Evolutionary conservation across 768 basidiomycete genomes (phyloP), one percentile per base, ranked within the genome.

Genomic region (Exidia glandulosa): DNA sequence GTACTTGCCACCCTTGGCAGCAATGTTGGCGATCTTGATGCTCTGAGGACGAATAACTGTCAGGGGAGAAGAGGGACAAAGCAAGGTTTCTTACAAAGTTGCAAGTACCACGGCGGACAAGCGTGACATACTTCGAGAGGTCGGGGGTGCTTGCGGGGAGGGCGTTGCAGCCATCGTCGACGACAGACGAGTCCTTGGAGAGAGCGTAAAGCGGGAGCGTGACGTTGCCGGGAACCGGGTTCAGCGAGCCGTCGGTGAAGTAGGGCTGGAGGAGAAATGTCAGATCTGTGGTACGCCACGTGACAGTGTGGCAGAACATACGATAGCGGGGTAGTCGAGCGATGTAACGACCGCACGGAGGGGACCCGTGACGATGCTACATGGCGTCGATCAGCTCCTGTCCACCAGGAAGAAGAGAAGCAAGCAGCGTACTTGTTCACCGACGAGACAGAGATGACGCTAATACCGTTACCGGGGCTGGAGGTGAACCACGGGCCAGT

Each of bases 101-200:
- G 61, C 74, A 74, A 1, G 58, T 63, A 1, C 74, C 74, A 32
- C 70, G 64, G 29, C 68, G 66, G 34, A 74, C 66, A 30, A 76
- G 59, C 27, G 68, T 61, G 19, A 75, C 63, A 30, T 69, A 66
- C 34, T 63, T 67, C 5, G 61, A 55, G 7, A 74, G 65, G 61
- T 73, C 66, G 23, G 65, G 61, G 2, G 66, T 62, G 23, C 56
- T 60, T 32, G 61, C 65, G 9, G 72, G 66, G 10, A 70, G 62
- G 6, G 66, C 54, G 16, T 33, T 33, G 64, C 74, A 76, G 1
- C 67, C 73, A 47, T 69, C 67, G 58, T 64, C 59, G 36, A 61
- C 29, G 57, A 63, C 41, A 61, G 47, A 59, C n/a, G 67, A 57
- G 59, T 70, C 50, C n/a, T 62, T 66, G 27, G 68, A 70, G n/a